Base-by-base conservation (phyloP, 1,139 yeast species). In the Entelexis paramagnoliae region DNA sequence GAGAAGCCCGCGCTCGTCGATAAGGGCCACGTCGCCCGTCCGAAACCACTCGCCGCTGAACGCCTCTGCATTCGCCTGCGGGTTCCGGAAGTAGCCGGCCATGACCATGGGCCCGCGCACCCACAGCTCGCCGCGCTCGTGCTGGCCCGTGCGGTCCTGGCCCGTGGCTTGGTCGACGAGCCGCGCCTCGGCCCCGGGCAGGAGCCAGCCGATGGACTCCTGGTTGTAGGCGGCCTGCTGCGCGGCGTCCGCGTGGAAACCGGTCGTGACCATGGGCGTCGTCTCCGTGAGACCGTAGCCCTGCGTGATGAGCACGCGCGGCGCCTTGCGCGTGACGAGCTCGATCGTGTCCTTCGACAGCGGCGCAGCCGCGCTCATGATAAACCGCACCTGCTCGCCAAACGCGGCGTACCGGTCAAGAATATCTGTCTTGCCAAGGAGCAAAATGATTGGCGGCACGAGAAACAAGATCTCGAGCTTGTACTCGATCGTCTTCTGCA, bases 241-340 rank as follows among this genome's bases (percentile, higher is more conserved):
- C 4, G 53, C 50, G 10, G 51, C 40, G 39, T 59, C 58, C 39
- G 22, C 19, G 41, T 35, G 16, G 11, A 26, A 22, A 17, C 57
- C 55, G 16, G 52, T 40, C 42, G 62, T 64, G 20, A 68, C 57
- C 44, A 67, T 62, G 1, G 72, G 72, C 3, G 70, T 59, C 3
- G 71, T 63, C 52, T 68, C 72, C 1, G 93, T 84, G 57, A 82
- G 71, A 0, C 94, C 94, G 63, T 83, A 84, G n/a, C 89, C 93
- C 66, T 84, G 91, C 32, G 49, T 52, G 17, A 68, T 51, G 11
- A 49, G 34, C 20, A 59, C 52, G 2, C 43, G 55, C 33, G 57
- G 57, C 3, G 64, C 47, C 19, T 65, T 54, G 2, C 43, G 49
- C 47, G 55, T 51, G 4, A 68, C 68, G 2, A 62, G 60, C 3